Evolutionary conservation across 192 early-diverging fungal genomes (phyloP), one percentile per base, ranked within the genome.

Genomic region (Backusella psychrophila): DNA sequence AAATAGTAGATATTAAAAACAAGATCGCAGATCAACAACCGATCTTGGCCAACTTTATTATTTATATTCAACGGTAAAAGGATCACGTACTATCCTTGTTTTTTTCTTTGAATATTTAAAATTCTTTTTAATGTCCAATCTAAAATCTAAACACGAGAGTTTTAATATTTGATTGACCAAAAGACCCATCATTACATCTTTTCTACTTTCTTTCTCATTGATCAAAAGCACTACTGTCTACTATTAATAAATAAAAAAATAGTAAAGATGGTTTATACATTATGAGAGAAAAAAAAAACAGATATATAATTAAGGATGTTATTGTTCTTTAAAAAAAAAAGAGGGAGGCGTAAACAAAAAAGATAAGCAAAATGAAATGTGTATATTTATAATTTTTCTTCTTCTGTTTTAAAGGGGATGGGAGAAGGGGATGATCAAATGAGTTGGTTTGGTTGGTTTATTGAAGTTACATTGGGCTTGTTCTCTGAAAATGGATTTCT

Each of bases 291-390:
- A 9, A 23, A 59, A 21, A 23, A 12, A 59, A 26, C 23, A 59
- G 2, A 59, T 59, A 63, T 26, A 63, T 63, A 56, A 56, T 56
- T 56, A 56, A 56, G 21, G 53, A 56, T 56, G 53, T n/a, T 56
- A 21, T 56, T 56, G 0, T 21, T 56, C n/a, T 56, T 53, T 53
- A 53, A 53, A 53, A 53, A 53, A 53, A 49, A 49, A 52, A 52
- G 5, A 53, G 33, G 56, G 56, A 63, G 56, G 26, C 56, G 11
- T 23, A 59, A 26, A 59, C 56, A 59, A 59, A 59, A 59, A 26
- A 59, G 56, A 59, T 59, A 59, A 59, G 23, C 56, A 59, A 59
- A 59, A 59, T 59, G 56, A 59, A 59, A 59, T 59, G 56, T 29
- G 23, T 59, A 14, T 59, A 59, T 59, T 59, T 59, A 59, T 59